A percentile compares a stretch with the other conserved stretches of the same genome.
Evolutionary conservation across 768 basidiomycete species (phyloP).

Genomic region (Russula ochroleuca): DNA sequence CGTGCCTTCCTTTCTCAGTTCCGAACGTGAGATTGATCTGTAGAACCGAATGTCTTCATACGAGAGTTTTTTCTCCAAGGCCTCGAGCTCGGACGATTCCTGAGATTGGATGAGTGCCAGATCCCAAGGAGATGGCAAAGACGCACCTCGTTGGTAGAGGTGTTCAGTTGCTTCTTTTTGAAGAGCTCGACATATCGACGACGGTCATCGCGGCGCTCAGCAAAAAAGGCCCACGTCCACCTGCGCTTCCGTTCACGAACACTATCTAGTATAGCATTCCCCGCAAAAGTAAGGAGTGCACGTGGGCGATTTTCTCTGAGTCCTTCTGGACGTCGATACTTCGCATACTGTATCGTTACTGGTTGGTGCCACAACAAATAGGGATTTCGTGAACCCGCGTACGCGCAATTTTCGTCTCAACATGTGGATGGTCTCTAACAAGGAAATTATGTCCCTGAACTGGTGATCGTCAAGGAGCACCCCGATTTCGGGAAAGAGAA

Average conservation of each 20-base stretch:
- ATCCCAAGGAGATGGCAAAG: slow-evolving; percentile 4
- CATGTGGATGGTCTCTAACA: slow-evolving; percentile 95
- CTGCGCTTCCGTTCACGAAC: slow-evolving; percentile 76
- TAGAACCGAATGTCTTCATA: slow-evolving; percentile 98
- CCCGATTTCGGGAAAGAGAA: slow-evolving; percentile 90
- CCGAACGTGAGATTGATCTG: slow-evolving; percentile 87
- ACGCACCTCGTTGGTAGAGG: slow-evolving; percentile 53
- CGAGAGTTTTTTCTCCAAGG: slow-evolving; percentile 73
- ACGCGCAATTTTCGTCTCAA: slow-evolving; percentile 83
- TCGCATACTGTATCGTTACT: slow-evolving; percentile 61
- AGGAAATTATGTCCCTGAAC: slow-evolving; percentile 87
- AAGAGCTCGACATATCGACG: slow-evolving; percentile 81
- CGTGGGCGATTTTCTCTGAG: slow-evolving; percentile 55
- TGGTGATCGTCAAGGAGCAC: slow-evolving; percentile 89
- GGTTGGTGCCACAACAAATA: slow-evolving; percentile 24
- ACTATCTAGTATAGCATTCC: slow-evolving; percentile 71
- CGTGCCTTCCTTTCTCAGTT: slow-evolving; percentile 79
- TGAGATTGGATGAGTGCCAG: slow-evolving; percentile 30
- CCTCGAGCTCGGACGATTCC: slow-evolving; percentile 53
- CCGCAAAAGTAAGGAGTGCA: slow-evolving; percentile 75
- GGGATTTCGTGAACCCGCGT: slow-evolving; percentile 21
- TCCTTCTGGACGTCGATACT: slow-evolving; percentile 65
- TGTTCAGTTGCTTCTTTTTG: slow-evolving; percentile 61
- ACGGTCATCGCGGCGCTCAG: slow-evolving; percentile 82
- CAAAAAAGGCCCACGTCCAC: slow-evolving; percentile 93